Base-by-base conservation (phyloP, 805 yeast genomes). In the Saccharomycopsis fibuligera region DNA sequence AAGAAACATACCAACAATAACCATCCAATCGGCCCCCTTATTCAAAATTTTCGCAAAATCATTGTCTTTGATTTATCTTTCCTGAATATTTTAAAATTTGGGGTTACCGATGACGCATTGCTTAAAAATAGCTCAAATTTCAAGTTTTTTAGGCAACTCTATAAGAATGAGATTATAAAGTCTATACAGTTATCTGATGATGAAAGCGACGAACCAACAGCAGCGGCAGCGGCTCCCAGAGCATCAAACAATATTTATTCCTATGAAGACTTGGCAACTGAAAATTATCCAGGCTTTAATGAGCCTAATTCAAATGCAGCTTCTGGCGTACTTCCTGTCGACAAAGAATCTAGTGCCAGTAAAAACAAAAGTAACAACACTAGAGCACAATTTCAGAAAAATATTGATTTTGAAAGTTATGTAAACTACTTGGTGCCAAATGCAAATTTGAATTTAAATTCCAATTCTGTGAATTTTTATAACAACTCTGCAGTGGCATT, bases 401-500 rank as follows among this genome's bases (percentile, higher is more conserved):
- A 44, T 12, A 44, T 44, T 5, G 70, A 75, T 41, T 85, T 84
- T 60, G 83, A 76, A 45, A 86, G 79, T 29, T 86, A 85, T 58
- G 82, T 86, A 16, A 79, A 81, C 56, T 84, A 84, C 61, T 79
- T 83, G 24, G 86, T 90, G 0, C 91, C 91, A 1, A 78, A 80
- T 25, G 68, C 78, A 5, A 81, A 79, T 50, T 73, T 81, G 56
- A 52, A 29, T n/a, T 25, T 39, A 10, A 37, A 35, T 14, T 77
- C 85, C 23, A 79, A 85, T 1, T 76, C 82, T 35, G 67, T 80
- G 41, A 79, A 89, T 1, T 83, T 82, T 0, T 81, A 85, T 56
- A 87, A 90, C 2, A 80, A 87, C 1, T 78, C 83, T 47, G 89
- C 93, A 0, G 81, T 85, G 51, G 84, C 90, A 0, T 65, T 86